Evolutionary conservation across 2,329 filamentous ascomycete genomes (phyloP).

Genomic region (Paecilomyces formosus): DNA sequence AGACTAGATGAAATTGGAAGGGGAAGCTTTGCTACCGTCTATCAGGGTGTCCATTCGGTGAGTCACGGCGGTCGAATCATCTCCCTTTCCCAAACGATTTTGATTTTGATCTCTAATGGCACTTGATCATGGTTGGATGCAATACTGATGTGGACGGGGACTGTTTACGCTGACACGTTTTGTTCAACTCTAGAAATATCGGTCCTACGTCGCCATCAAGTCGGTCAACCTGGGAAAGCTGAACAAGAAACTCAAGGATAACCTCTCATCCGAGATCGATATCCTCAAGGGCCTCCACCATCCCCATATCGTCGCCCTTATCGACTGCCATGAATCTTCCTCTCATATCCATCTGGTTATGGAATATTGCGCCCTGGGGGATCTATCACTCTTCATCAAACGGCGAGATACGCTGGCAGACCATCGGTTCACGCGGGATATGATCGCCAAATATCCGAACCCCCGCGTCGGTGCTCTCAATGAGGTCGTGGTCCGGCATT

Average conservation of each 20-base stretch:
- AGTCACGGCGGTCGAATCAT: slow-evolving; percentile 26
- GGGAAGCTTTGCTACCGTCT: slow-evolving; percentile 96
- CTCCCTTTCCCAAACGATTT: background rate
- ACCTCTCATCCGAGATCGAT: slow-evolving; percentile 88
- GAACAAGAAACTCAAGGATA: slow-evolving; percentile 94
- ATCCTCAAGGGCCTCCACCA: slow-evolving; percentile 92
- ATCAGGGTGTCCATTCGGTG: slow-evolving; percentile 78
- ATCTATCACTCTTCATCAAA: slow-evolving; percentile 93
- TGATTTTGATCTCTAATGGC: background rate
- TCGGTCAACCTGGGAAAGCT: slow-evolving; percentile 85
- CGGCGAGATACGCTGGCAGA: slow-evolving; percentile 74
- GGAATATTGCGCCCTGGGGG: slow-evolving; percentile 96
- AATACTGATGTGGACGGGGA: background rate
- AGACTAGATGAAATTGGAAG: slow-evolving; percentile 88
- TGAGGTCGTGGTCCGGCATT: slow-evolving; percentile 94
- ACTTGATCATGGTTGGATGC: background rate
- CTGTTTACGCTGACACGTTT: background rate
- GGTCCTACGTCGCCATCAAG: slow-evolving; percentile 87
- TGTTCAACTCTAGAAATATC: slow-evolving; percentile 55
- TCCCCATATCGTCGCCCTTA: slow-evolving; percentile 92
- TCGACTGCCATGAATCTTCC: slow-evolving; percentile 82
- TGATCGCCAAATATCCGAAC: slow-evolving; percentile 90
- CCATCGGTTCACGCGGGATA: slow-evolving; percentile 75
- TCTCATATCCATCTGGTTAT: slow-evolving; percentile 94
- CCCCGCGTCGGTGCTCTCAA: slow-evolving; percentile 76